Base-by-base conservation (phyloP, 495 filamentous ascomycete genomes). In the Achaetomiella virescens region DNA sequence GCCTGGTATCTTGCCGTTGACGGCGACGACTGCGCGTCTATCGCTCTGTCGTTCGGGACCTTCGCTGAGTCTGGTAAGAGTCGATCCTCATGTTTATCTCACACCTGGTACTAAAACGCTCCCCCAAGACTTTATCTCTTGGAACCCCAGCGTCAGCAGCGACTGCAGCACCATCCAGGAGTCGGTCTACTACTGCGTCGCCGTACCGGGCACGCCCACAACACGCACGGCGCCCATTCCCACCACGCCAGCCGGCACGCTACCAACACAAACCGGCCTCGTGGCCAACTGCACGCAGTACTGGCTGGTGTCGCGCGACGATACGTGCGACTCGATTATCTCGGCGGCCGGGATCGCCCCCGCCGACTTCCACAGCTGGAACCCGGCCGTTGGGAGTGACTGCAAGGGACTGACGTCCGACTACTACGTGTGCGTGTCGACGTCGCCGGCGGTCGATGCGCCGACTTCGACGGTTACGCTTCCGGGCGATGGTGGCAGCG, bases 111-210 rank as follows among this genome's bases (percentile, higher is more conserved):
- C 5, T 15, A 4, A 38, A 7, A 12, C n/a, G 6, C 9, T 24
- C 1, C 20, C 0, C 10, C 7, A 9, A 48, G 47, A 60, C 27
- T 63, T 69, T 27, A 47, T 58, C 43, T 10, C 36, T 9, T 61
- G 66, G 59, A 69, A 69, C 54, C 61, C 64, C 38, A 42, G 35
- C 18, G 58, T 67, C 48, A 24, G 25, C 12, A 25, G 48, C 20
- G 55, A 50, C 46, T 65, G 63, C 44, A 37, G 20, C 21, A 38
- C 46, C 31, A 45, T 60, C 24, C 15, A 38, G 2, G 3, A n/a
- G 31, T 48, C 47, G 48, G 40, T 47, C 42, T 58, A 47, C 31
- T 70, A 70, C 63, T 70, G 66, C 48, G 66, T 70, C 54, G 46
- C 58, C 20, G 57, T 62, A 14, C 58, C 63, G 1, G 58, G 49